Base-by-base conservation (phyloP, 2,329 filamentous ascomycete genomes). In the Colletotrichum sp. region DNA sequence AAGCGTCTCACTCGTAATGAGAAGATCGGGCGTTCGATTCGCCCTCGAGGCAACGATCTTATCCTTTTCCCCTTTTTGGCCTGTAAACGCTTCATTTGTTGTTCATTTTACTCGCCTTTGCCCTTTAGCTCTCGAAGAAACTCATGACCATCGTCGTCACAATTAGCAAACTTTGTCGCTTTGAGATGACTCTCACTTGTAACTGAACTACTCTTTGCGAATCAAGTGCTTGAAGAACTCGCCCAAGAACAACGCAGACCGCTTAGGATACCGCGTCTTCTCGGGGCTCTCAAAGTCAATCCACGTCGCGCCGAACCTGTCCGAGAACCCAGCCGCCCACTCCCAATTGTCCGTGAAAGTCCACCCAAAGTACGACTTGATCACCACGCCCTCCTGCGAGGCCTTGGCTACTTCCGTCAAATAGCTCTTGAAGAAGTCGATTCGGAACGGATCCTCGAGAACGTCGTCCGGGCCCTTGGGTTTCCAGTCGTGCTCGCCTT, bases 271-370 rank as follows among this genome's bases (percentile, higher is more conserved):
- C 64, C 84, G 78, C 67, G 80, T 84, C 77, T 82, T 84, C 39
- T 83, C 80, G 0, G 79, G 78, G 13, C 80, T 82, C 27, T 84
- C 80, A 69, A 84, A 86, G 70, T 87, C 85, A 7, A 87, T 80
- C 84, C 84, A 87, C 0, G 83, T 85, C 10, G 82, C 82, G 0
- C 85, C 85, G 55, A 87, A 87, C 1, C 85, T 79, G 72, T 85
- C 84, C 0, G 81, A 83, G 69, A 80, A 86, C 0, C 85, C 85
- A 2, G 83, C 84, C n/a, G 85, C 83, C 86, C 85, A 87, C 74
- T 87, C 83, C 84, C 85, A 86, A n/a, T 87, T 87, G 68, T 87
- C 85, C 0, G 82, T 83, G 56, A 86, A 85, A 0, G 84, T 85
- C 85, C 85, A 87, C 0, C 80, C 85, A 73, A 87, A 86, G 68